Evolutionary conservation across 2,329 filamentous ascomycete genomes (phyloP), one percentile per base, ranked within the genome.

Genomic region (Cordyceps javanica): DNA sequence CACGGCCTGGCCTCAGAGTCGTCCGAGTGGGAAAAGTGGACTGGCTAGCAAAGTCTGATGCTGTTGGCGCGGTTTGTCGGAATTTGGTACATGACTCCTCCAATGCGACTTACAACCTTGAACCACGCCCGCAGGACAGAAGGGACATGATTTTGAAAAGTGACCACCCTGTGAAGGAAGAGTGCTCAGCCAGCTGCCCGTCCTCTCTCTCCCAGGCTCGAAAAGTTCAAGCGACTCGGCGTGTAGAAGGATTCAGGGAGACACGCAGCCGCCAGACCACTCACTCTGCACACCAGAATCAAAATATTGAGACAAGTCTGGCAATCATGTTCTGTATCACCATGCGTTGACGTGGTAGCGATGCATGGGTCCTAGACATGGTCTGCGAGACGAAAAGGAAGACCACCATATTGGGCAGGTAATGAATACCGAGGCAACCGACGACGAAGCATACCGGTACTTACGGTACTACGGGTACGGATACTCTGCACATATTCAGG

Each of bases 1-100:
- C 32, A 26, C 41, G 52, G 41, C 30, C 53, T 34, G 53, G 44
- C 34, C 16, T 39, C 44, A 48, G 21, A 30, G 52, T 46, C 42
- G 53, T 46, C 42, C 39, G 32, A 39, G 25, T 28, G 25, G 16
- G 23, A 55, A 55, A 55, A 55, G 53, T 55, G 53, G 53, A 41
- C 32, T 30, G 53, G 11, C 30, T 30, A 30, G 21, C 30, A 48
- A 48, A 55, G 42, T 55, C 44, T 48, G 42, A 46, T 32, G 11
- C 9, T n/a, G 28, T 14, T 55, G 38, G 36, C 21, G 10, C 2
- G 25, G n/a, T 53, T 54, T 34, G 19, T 26, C 19, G 21, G 26
- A 52, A 41, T n/a, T 3, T 21, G 39, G 51, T 54, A 54, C 51
- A 10, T 23, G 30, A 21, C n/a, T n/a, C n/a, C n/a, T n/a, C n/a